Evolutionary conservation across 345 rosid species (phyloP).

Genomic region (Populus alba): DNA sequence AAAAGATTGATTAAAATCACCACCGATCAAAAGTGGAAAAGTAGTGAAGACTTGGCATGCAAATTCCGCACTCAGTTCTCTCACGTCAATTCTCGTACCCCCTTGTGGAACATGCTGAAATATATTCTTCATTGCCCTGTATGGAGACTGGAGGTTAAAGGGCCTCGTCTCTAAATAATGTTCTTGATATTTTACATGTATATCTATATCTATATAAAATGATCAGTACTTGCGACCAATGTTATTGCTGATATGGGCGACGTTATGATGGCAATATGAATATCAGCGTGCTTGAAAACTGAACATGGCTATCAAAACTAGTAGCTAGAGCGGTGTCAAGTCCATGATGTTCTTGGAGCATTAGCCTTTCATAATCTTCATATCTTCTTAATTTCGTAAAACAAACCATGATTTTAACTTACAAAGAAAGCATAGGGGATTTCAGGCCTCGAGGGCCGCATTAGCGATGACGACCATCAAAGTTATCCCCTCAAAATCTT

Average conservation of each 20-base stretch:
- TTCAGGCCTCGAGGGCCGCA: constrained; percentile 13
- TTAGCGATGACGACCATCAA: constrained; percentile 20
- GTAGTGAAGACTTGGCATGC: not conserved
- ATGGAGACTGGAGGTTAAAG: not conserved
- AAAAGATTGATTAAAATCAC: not conserved
- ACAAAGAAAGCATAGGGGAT: constrained; percentile 29
- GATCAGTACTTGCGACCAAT: constrained; percentile 11
- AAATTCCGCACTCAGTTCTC: not conserved
- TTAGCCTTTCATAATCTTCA: constrained; percentile 3
- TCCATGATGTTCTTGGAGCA: constrained; percentile 20
- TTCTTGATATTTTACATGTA: not conserved
- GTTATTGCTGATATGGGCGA: not conserved
- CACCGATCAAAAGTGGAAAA: not conserved
- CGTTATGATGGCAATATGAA: not conserved
- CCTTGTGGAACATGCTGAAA: not conserved
- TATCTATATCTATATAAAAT: not conserved
- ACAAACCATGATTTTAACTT: constrained; percentile 28
- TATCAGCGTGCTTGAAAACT: constrained; percentile 22
- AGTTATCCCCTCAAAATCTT: constrained; percentile 30
- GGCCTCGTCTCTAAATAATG: not conserved
- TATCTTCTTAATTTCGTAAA: constrained; percentile 12
- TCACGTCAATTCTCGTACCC: constrained; percentile 5
- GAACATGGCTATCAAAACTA: not conserved
- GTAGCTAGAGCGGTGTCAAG: not conserved
- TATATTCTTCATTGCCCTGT: not conserved